Evolutionary conservation across 352 stramenopile species (phyloP), one percentile per base, ranked within the genome.

Genomic region (Phytophthora pini): DNA sequence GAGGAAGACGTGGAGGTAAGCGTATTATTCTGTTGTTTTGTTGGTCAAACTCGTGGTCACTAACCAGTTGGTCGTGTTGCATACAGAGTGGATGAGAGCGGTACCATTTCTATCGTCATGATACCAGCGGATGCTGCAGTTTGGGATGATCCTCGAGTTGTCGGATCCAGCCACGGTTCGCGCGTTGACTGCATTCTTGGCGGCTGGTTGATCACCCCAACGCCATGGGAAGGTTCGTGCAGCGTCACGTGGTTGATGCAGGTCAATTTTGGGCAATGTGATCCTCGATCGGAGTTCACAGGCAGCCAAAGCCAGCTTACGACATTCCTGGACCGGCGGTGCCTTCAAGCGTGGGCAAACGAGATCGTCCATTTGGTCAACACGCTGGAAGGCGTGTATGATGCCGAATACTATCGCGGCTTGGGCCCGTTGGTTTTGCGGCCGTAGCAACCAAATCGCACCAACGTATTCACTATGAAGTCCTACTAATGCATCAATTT

Each of bases 241-340:
- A 83, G 69, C 0, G 80, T 92, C 10, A 92, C 82, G 22, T 91
- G 83, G 85, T n/a, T 94, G n/a, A 84, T 90, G 74, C 82, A 94
- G 54, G 78, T 69, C 26, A 91, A 94, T 64, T 92, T 92, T 49
- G 79, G 79, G 12, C 66, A 85, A 46, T 91, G 83, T 45, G 65
- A 89, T 27, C 46, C 80, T 8, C 54, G 65, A 9, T 68, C 47
- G 26, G 81, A 92, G 57, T 92, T 92, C 61, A 87, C 79, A 2
- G 78, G 76, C 4, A 73, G 56, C 6, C 75, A 86, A 52, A 68
- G 70, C 0, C 41, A 29, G 10, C 50, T 77, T 4, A 61, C 67
- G 3, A 56, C 70, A 4, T 75, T 77, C 24, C 17, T 80, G 5
- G 70, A 76, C 39, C 79, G 76, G 4, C 74, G 70, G 4, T 72